Base-by-base conservation (phyloP, 1,284 basidiomycete species). In the Ustilago tritici region DNA sequence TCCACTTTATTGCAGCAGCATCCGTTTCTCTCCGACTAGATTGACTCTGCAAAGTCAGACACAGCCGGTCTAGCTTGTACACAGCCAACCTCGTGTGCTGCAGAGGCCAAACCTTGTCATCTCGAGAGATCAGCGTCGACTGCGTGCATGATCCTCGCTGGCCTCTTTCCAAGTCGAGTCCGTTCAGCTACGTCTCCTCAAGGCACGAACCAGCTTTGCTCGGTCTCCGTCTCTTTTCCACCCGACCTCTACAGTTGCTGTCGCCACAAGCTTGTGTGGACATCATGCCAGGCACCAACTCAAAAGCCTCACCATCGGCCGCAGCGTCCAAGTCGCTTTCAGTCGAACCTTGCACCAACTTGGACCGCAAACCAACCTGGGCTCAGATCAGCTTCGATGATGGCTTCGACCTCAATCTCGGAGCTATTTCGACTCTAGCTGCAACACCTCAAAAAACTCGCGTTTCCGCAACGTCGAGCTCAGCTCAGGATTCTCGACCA, bases 341-440 rank as follows among this genome's bases (percentile, higher is more conserved):
- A 7, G 38, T 47, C 59, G 53, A 49, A 11, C 19, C 65, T 19
- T 53, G 53, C 9, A 59, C 61, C 10, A 57, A 63, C 38, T 38
- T 67, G 57, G 43, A 70, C n/a, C 70, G 67, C 61, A 66, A 67
- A 53, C 67, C 76, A 17, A 62, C 76, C n/a, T 78, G 76, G 76
- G 54, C 65, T 10, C 65, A 69, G 28, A 68, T 78, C 76, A 68
- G 58, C 59, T 78, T 78, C 34, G 76, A 71, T 35, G 70, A 70
- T 38, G 68, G 65, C 32, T 78, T 78, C 60, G 68, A 78, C 46
- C 76, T 78, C 57, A 61, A 78, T 43, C 57, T 69, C 15, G 74
- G 36, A 28, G 54, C 41, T 9, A 75, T 54, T 8, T 65, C 72
- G 11, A 5, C 55, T 3, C 40, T 68, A 9, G 47, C 50, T 11